These are phyloP conservation scores for Naegleria lovaniensis DNA, from an alignment of 208 protist genomes.

Conservation along the genomic window DNA sequence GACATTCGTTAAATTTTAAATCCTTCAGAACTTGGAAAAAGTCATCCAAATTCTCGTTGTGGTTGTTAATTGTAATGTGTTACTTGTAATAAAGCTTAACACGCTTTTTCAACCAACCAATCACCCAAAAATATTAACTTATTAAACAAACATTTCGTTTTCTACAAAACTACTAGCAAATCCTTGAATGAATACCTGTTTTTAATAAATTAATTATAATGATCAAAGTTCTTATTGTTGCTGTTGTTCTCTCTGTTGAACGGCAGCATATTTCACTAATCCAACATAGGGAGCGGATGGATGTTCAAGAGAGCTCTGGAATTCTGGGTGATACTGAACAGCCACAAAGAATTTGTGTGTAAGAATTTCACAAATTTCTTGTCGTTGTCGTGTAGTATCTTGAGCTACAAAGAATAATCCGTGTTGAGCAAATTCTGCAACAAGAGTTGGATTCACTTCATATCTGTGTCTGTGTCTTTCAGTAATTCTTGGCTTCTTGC, in stretches of 20 bases:
- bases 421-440: slow-evolving; percentile 68
- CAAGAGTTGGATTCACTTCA: slow-evolving; percentile 89
- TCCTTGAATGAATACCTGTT: too few relatives aligned
- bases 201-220: not conserved
- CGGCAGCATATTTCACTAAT: slow-evolving; percentile 75
- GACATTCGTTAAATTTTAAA: not conserved
- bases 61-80: too few relatives aligned
- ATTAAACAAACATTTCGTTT: too few relatives aligned
- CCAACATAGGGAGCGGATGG: slow-evolving; percentile 92
- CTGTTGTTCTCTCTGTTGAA: not conserved
- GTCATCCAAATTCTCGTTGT: too few relatives aligned
- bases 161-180: too few relatives aligned
- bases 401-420: slow-evolving; percentile 83
- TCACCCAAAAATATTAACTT: not conserved
- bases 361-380: slow-evolving; percentile 72
- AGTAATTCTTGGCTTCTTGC: slow-evolving; percentile 52
- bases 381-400: slow-evolving; percentile 67
- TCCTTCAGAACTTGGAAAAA: too few relatives aligned
- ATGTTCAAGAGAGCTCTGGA: slow-evolving; percentile 81
- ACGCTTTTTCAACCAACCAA: not conserved
- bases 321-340: slow-evolving; percentile 97
- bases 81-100: too few relatives aligned
- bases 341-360: slow-evolving; percentile 80
- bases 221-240: not conserved
- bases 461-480: slow-evolving; percentile 96